A percentile compares a stretch with the other conserved stretches of the same genome.
These are phyloP conservation scores for Aspergillus sp. DNA, from an alignment of 2,329 filamentous ascomycete species.

Conservation along the genomic window DNA sequence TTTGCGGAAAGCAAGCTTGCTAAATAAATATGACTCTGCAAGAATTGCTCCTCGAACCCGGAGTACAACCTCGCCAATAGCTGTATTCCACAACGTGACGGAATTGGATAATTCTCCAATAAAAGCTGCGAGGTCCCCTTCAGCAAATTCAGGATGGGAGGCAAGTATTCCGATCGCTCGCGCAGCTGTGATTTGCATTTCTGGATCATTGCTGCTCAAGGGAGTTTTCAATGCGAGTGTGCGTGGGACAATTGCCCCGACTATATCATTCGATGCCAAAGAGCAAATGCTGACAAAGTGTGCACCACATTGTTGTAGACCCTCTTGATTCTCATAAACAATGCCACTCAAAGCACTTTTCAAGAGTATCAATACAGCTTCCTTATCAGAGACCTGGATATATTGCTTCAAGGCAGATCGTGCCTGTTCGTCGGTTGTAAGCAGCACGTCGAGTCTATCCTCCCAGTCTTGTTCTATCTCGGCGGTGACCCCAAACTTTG, in stretches of 20 bases:
- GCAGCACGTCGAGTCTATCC: slow-evolving; percentile 66
- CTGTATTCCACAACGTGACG: slow-evolving; percentile 50
- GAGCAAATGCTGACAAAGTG: slow-evolving; percentile 53
- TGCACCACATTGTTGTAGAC: slow-evolving; percentile 42
- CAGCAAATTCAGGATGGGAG: slow-evolving; percentile 52
- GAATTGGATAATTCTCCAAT: slow-evolving; percentile 45
- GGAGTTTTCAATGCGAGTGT: slow-evolving; percentile 53
- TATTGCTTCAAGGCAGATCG: slow-evolving; percentile 49
- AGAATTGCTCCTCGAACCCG: slow-evolving; percentile 58
- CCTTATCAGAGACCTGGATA: slow-evolving; percentile 27
- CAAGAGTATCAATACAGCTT: slow-evolving; percentile 38
- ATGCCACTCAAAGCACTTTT: slow-evolving; percentile 43
- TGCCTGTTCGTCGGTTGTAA: slow-evolving; percentile 65
- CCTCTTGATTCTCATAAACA: slow-evolving; percentile 32
- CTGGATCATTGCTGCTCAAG: slow-evolving; percentile 67
- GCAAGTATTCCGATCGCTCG: slow-evolving; percentile 71
- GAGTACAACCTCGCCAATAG: slow-evolving; percentile 57
- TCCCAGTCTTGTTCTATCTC: slow-evolving; percentile 79
- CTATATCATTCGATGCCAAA: slow-evolving; percentile 48
- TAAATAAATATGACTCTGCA: slow-evolving; percentile 54
- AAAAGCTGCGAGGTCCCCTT: slow-evolving; percentile 37
- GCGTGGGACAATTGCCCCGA: slow-evolving; percentile 48
- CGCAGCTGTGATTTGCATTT: slow-evolving; percentile 62
- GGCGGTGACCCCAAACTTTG: slow-evolving; percentile 37
- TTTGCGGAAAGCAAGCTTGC: slow-evolving; percentile 51